phyloP scores from a whole-genome alignment of 2,329 filamentous ascomycete genomes.

The Botrytis paeoniae region DNA sequence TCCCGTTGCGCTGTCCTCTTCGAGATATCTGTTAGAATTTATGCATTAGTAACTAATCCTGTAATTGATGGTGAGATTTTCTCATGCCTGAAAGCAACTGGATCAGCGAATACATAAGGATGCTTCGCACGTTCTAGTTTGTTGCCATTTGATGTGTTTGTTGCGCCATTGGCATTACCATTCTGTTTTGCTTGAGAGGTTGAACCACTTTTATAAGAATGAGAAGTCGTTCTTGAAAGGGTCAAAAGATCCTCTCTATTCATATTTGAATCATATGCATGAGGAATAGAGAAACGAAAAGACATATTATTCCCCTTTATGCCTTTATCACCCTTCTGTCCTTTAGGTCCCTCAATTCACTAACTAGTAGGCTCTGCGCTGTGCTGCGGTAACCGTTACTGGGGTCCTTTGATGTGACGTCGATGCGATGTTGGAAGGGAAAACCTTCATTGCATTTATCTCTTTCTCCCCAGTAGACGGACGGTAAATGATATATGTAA shows the following conservation, averaged over 20 bases:
- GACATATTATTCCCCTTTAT: slow-evolving; percentile 27
- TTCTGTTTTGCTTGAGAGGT: slow-evolving; percentile 21
- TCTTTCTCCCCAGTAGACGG: not conserved
- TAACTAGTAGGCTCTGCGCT: slow-evolving; percentile 2
- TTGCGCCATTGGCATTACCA: slow-evolving; percentile 15
- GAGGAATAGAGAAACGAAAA: slow-evolving; percentile 26
- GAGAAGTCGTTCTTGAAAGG: slow-evolving; percentile 30
- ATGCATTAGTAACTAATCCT: slow-evolving; percentile 15
- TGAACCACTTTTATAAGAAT: slow-evolving; percentile 27
- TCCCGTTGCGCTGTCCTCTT: slow-evolving; percentile 74
- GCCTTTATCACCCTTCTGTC: slow-evolving; percentile 2
- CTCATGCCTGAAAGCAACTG: slow-evolving; percentile 55
- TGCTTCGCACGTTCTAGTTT: slow-evolving; percentile 13
- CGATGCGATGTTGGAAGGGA: slow-evolving; percentile 16
- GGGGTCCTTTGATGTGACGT: slow-evolving; percentile 17
- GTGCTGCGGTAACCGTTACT: slow-evolving; percentile 1
- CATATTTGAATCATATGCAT: slow-evolving; percentile 36
- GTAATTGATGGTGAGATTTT: not conserved
- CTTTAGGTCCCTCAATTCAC: not conserved
- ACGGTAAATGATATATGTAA: not conserved
- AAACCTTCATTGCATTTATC: slow-evolving; percentile 5
- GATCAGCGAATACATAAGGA: slow-evolving; percentile 60
- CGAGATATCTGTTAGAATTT: slow-evolving; percentile 60
- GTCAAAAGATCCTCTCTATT: slow-evolving; percentile 34
- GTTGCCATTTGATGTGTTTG: slow-evolving; percentile 6